Base-by-base conservation (phyloP, 2,329 filamentous ascomycete genomes). In the Penicillium sp. region DNA sequence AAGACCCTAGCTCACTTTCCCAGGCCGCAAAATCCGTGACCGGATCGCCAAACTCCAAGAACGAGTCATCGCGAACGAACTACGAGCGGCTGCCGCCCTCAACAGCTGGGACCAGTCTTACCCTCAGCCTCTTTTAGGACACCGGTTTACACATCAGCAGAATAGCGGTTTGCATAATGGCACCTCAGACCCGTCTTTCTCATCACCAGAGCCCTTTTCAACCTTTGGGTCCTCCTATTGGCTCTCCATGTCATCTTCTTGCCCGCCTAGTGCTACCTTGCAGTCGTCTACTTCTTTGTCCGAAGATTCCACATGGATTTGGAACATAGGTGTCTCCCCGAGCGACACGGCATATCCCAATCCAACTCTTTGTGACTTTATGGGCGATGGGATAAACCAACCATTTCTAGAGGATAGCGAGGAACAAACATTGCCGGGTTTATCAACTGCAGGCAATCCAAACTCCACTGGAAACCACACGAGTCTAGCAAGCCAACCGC, bases 1-100 rank as follows among this genome's bases (percentile, higher is more conserved):
- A 5, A 22, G 15, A 22, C 47, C 4, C 1, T 1, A 20, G 7
- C 20, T 17, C 14, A 52, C 28, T 6, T n/a, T 34, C 1, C 0
- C 20, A 74, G 72, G 72, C 6, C 68, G 72, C 31, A 74, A 74
- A 37, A 73, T 73, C 38, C 64, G 72, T 47, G 72, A 74, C 34
- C 70, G 72, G 5, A 74, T 74, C 47, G 70, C 72, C 17, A 74
- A 74, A 53, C 67, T 74, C 2, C 72, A 74, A 58, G 72, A 74
- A 38, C 71, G 71, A 2, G 72, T 74, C 5, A 71, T 74, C 11
- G 72, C 71, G 7, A 74, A 71, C 53, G 72, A 74, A 50, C 66
- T 74, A 1, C 63, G 69, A 51, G 72, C 71, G 1, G 67, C 69
- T 1, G 71, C 72, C 3, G 67, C 58, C 22, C 55, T 72, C 1